Evolutionary conservation across 2,329 filamentous ascomycete species (phyloP), one percentile per base, ranked within the genome.

Genomic region (Emergomyces pasteurianus): DNA sequence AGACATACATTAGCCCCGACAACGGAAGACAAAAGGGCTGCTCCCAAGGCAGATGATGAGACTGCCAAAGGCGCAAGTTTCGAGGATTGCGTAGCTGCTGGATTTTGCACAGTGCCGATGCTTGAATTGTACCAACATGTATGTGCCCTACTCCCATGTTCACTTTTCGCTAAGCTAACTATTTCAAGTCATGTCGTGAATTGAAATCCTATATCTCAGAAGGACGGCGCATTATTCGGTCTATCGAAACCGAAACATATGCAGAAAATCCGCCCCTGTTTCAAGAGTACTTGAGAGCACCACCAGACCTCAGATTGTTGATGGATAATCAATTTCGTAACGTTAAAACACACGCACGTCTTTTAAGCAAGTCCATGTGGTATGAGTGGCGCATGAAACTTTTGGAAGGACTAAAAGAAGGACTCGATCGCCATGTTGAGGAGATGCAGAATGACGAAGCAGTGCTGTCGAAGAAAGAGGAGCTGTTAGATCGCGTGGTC

Each of bases 301-400:
- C 89, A 0, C 84, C 90, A 0, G 90, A 95, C 64, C 86, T 95
- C 71, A 91, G 89, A 69, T 76, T 84, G 3, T 81, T 95, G 58
- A 95, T 99, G 86, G 92, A 99, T 76, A 94, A 89, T 65, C 92
- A 97, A 71, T 94, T 99, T 79, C 94, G 95, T 74, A 96, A 97
- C 69, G 88, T 96, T 74, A 97, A 96, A 78, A 92, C 90, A 0
- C 89, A 95, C 72, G 90, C 92, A 18, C 84, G 94, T 31, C 81
- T 96, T 16, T 79, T 92, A 58, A 96, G 92, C 77, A 96, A 96
- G 72, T 90, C 90, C 61, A 92, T 94, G 79, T 99, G 94, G 94
- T 99, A 99, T 72, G 88, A 92, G 69, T 99, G 94, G 94, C 87
- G 94, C 47, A 92, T 89, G 81, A 92, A 94, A 68, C 81, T 97